A percentile compares a stretch with the other conserved stretches of the same genome.
Evolutionary conservation across 106 monocot species (phyloP).

Genomic region (Dendrobium catenatum): DNA sequence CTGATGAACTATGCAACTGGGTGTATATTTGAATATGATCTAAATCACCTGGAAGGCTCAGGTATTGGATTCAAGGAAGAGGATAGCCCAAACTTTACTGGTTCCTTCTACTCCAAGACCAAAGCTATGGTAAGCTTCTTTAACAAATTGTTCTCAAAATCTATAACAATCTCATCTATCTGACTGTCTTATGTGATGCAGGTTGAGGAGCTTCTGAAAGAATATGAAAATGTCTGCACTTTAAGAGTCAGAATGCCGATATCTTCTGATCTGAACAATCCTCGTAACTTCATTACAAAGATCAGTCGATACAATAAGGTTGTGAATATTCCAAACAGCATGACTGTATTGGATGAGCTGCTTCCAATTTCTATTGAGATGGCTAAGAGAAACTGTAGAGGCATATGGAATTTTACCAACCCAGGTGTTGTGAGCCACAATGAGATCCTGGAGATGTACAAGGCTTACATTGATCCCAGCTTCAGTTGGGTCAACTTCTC

Average conservation of each 20-base stretch:
- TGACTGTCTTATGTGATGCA: constrained; percentile 6
- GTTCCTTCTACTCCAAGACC: constrained; percentile 29
- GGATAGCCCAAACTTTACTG: constrained; percentile 23
- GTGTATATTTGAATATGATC: constrained; percentile 29
- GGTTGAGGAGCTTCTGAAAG: constrained; percentile 31
- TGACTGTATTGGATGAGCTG: constrained; percentile 28
- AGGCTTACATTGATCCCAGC: constrained; percentile 14
- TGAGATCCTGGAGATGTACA: constrained; percentile 31
- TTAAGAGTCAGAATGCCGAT: constrained; percentile 27
- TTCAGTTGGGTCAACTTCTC: constrained; percentile 25
- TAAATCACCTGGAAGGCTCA: constrained; percentile 19
- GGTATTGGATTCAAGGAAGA: constrained; percentile 33
- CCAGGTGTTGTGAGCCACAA: constrained; percentile 30
- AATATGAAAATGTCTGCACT: constrained; percentile 27
- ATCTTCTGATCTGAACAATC: constrained; percentile 26
- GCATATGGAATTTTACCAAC: constrained; percentile 35
- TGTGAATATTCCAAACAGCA: constrained; percentile 32
- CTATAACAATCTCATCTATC: background rate
- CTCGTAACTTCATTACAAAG: constrained; percentile 30
- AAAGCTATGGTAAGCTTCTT: constrained; percentile 25
- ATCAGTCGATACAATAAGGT: constrained; percentile 28
- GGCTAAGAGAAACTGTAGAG: constrained; percentile 27
- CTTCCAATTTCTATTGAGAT: constrained; percentile 29
- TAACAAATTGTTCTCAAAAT: background rate
- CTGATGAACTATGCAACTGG: constrained; percentile 28